Evolutionary conservation across 192 early-diverging fungal genomes (phyloP).

Genomic region (Kickxella alabastrina): DNA sequence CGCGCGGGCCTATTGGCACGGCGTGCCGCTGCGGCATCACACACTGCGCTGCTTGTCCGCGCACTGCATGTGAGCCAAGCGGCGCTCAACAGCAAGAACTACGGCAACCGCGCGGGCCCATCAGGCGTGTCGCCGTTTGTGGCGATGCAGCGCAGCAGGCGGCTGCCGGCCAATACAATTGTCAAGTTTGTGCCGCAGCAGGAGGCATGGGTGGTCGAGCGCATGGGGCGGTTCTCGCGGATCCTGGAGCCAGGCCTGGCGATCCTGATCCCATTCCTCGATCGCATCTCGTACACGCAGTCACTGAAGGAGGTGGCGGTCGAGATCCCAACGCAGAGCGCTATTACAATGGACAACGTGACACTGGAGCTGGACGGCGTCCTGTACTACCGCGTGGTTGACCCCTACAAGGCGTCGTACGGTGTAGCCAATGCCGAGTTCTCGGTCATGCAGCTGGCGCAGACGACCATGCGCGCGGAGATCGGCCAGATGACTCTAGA

Average conservation of each 20-base stretch:
- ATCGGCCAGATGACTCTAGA: constrained; percentile 98
- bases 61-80: not conserved
- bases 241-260: constrained; percentile 88
- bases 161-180: constrained; percentile 51
- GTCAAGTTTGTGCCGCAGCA: constrained; percentile 98
- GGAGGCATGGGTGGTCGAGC: constrained; percentile 96
- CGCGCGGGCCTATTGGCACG: too few relatives aligned
- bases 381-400: constrained; percentile 88
- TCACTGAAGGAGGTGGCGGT: constrained; percentile 92
- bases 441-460: constrained; percentile 94
- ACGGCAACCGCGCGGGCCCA: not conserved
- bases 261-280: constrained; percentile 83
- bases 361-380: constrained; percentile 95
- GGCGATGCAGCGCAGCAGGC: constrained; percentile 1
- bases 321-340: constrained; percentile 84
- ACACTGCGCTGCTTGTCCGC: not conserved
- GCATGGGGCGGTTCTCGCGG: constrained; percentile 86
- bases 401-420: constrained; percentile 93
- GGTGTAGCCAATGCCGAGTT: constrained; percentile 94
- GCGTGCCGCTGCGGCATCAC: too few relatives aligned
- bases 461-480: constrained; percentile 98
- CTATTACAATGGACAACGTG: constrained; percentile 97
- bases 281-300: constrained; percentile 89
- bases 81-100: not conserved
- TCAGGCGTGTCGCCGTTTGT: not conserved